A percentile compares a stretch with the other conserved stretches of the same genome.
phyloP scores from a whole-genome alignment of 768 basidiomycete species.

The Pholiota microspora region DNA sequence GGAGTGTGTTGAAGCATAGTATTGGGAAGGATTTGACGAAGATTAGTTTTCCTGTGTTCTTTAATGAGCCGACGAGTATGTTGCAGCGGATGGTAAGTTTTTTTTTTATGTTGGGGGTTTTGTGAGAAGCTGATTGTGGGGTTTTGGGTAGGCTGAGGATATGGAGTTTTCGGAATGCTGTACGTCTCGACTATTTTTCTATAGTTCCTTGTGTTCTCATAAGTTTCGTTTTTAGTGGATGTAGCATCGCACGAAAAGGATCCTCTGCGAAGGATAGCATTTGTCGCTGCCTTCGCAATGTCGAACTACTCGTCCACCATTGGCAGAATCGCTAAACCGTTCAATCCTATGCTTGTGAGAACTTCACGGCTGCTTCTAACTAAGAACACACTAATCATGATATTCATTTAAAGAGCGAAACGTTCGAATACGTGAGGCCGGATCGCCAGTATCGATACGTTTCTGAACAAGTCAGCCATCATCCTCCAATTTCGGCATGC shows the following conservation, averaged over 20 bases:
- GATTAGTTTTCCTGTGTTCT: slow-evolving; percentile 93
- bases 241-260: slow-evolving; percentile 77
- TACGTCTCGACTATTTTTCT: slow-evolving; percentile 23
- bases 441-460: slow-evolving; percentile 91
- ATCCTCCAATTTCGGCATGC: slow-evolving; percentile 95
- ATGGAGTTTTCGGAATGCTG: slow-evolving; percentile 96
- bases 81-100: slow-evolving; percentile 81
- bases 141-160: slow-evolving; percentile 66
- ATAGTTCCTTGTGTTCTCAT: slow-evolving; percentile 2
- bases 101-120: background rate
- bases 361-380: background rate
- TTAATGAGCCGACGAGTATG: slow-evolving; percentile 96
- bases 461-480: slow-evolving; percentile 96
- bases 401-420: slow-evolving; percentile 61
- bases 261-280: slow-evolving; percentile 81
- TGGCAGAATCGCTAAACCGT: slow-evolving; percentile 95
- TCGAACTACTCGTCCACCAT: slow-evolving; percentile 96
- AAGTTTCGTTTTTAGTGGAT: slow-evolving; percentile 55
- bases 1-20: slow-evolving; percentile 92
- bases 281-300: slow-evolving; percentile 96
- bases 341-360: slow-evolving; percentile 91
- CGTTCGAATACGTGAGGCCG: slow-evolving; percentile 88
- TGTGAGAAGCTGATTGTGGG: background rate
- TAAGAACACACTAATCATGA: background rate
- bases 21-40: slow-evolving; percentile 97